Percentiles rank a stretch among this genome's conserved stretches.
Conservation (phyloP, 1,284 basidiomycete species). For the Polyporus tsugae region DNA sequence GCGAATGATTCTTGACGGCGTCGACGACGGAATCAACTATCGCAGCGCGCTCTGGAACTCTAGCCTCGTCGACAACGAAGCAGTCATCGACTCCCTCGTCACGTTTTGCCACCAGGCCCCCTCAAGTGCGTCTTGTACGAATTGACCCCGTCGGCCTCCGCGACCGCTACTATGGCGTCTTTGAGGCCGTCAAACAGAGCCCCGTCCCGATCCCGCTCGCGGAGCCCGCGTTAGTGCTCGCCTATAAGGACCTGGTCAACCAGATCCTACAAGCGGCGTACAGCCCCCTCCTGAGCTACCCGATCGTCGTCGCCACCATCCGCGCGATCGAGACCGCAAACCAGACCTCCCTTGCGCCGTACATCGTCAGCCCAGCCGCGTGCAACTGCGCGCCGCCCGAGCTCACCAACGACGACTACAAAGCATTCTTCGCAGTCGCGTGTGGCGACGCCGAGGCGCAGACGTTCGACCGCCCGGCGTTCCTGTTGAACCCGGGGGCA, state of each 20-base stretch:
- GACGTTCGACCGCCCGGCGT: not conserved
- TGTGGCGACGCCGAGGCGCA: not conserved
- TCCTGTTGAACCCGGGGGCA: no score
- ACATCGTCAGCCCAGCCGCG: slow-evolving; percentile 21
- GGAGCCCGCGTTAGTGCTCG: slow-evolving; percentile 26
- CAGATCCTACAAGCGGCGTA: slow-evolving; percentile 52
- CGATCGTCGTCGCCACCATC: slow-evolving; percentile 47
- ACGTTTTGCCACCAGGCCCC: slow-evolving; percentile 47
- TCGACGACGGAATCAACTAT: slow-evolving; percentile 39
- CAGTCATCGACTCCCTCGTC: slow-evolving; percentile 45
- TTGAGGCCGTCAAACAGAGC: slow-evolving; percentile 42
- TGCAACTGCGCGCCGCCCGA: slow-evolving; percentile 35
- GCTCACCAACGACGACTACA: slow-evolving; percentile 28
- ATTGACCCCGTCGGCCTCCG: slow-evolving; percentile 36
- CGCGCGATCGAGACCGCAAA: slow-evolving; percentile 48
- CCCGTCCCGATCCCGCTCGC: slow-evolving; percentile 35
- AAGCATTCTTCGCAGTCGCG: slow-evolving; percentile 38
- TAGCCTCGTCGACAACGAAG: slow-evolving; percentile 39
- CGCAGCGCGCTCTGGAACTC: slow-evolving; percentile 35
- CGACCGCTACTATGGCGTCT: slow-evolving; percentile 38
- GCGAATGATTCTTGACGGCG: slow-evolving; percentile 45
- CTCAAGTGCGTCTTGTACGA: slow-evolving; percentile 49
- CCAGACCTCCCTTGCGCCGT: slow-evolving; percentile 36
- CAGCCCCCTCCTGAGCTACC: slow-evolving; percentile 42
- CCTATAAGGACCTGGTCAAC: slow-evolving; percentile 27